A percentile compares a stretch with the other conserved stretches of the same genome.
These are phyloP conservation scores for bread wheat (Triticum aestivum) DNA, from an alignment of 176 grass and related monocot genomes.

Conservation along the genomic window IWGSC_CS_RefSeq_v2.1 NC_057808.1:505058961-505059460, in stretches of 20 bases:
- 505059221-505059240: neutral
- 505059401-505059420: conserved; percentile 75
- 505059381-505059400: conserved; percentile 62
- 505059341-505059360: neutral
- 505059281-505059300: neutral
- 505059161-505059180: conserved; percentile 56
- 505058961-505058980: neutral
- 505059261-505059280: neutral
- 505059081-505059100: conserved; percentile 10
- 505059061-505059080: neutral
- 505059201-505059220: conserved; percentile 71
- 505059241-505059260: neutral
- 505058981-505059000: neutral
- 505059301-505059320: neutral
- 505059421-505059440: conserved; percentile 41
- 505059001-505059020: neutral
- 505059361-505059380: conserved; percentile 64
- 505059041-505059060: neutral
- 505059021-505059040: neutral
- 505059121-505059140: conserved; percentile 41
- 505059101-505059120: neutral
- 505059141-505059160: conserved; percentile 57
- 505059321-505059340: neutral
- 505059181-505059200: conserved; percentile 60
- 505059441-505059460: conserved; percentile 59